Evolutionary conservation across 805 yeast species (phyloP).

Genomic region (Suhomyces sp.): DNA sequence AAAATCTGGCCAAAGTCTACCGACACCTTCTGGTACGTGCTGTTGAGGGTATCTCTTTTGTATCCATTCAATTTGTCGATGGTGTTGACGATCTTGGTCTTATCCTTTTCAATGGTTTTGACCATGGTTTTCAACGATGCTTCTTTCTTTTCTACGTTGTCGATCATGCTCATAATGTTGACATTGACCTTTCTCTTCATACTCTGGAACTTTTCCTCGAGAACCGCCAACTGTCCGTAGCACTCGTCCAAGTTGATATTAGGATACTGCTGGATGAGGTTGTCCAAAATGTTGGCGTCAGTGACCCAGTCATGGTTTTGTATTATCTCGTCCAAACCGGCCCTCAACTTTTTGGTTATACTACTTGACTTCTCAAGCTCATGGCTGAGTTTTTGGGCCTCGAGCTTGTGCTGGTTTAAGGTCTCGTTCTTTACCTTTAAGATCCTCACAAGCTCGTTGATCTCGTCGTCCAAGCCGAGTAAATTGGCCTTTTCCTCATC

Average conservation of each 20-base stretch:
- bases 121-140: constrained; percentile 73
- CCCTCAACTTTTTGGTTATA: constrained; percentile 33
- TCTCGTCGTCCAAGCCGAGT: constrained; percentile 72
- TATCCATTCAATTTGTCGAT: constrained; percentile 79
- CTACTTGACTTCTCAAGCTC: constrained; percentile 50
- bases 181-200: constrained; percentile 81
- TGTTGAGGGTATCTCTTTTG: constrained; percentile 75
- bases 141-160: constrained; percentile 87
- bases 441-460: constrained; percentile 52
- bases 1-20: constrained; percentile 88
- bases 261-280: constrained; percentile 59
- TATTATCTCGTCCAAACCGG: constrained; percentile 44
- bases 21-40: constrained; percentile 85
- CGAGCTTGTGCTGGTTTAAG: constrained; percentile 47
- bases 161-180: constrained; percentile 87
- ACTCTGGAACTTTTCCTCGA: constrained; percentile 57
- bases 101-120: constrained; percentile 82
- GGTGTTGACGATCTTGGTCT: constrained; percentile 84
- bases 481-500: constrained; percentile 58
- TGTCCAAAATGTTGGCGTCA: constrained; percentile 56
- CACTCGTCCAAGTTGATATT: constrained; percentile 62
- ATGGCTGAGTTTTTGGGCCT: constrained; percentile 52
- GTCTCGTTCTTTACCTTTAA: constrained; percentile 44
- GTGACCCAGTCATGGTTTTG: constrained; percentile 68
- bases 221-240: constrained; percentile 52